phyloP scores from a whole-genome alignment of 2,329 filamentous ascomycete genomes.

The Polychaeton citri region DNA sequence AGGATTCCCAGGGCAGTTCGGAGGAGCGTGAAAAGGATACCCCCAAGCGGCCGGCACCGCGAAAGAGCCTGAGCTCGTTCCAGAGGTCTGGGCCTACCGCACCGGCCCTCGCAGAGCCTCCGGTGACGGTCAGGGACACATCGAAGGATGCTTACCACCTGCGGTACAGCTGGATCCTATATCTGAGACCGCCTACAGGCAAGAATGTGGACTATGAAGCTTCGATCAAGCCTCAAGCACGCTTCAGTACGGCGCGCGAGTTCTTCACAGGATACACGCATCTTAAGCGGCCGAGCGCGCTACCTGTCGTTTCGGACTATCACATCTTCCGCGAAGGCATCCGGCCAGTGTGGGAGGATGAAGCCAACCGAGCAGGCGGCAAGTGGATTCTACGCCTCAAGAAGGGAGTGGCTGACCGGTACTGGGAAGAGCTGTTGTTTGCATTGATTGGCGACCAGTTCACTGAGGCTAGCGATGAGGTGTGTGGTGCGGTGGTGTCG shows the following conservation, averaged over 20 bases:
- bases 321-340: constrained; percentile 97
- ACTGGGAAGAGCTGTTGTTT: constrained; percentile 89
- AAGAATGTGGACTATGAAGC: constrained; percentile 99
- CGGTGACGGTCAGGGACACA: constrained; percentile 1
- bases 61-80: constrained; percentile 14
- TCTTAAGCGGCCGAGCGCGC: constrained; percentile 72
- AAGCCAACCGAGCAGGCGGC: constrained; percentile 87
- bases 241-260: constrained; percentile 69
- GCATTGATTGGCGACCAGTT: constrained; percentile 92
- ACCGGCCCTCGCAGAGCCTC: constrained; percentile 3
- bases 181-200: constrained; percentile 91
- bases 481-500: constrained; percentile 88
- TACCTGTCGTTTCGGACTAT: constrained; percentile 91
- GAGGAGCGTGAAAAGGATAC: constrained; percentile 16
- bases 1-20: constrained; percentile 26
- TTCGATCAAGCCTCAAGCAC: constrained; percentile 76
- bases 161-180: constrained; percentile 86
- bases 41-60: constrained; percentile 11
- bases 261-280: constrained; percentile 86
- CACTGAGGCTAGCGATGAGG: constrained; percentile 78
- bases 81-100: constrained; percentile 6
- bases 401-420: constrained; percentile 92
- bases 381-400: constrained; percentile 97
- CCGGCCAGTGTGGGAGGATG: constrained; percentile 95
- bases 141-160: constrained; percentile 41